Percentiles rank a stretch among this genome's conserved stretches.
These are phyloP conservation scores for Neurospora sp. DNA, from an alignment of 495 filamentous ascomycete genomes.

Conservation along the genomic window DNA sequence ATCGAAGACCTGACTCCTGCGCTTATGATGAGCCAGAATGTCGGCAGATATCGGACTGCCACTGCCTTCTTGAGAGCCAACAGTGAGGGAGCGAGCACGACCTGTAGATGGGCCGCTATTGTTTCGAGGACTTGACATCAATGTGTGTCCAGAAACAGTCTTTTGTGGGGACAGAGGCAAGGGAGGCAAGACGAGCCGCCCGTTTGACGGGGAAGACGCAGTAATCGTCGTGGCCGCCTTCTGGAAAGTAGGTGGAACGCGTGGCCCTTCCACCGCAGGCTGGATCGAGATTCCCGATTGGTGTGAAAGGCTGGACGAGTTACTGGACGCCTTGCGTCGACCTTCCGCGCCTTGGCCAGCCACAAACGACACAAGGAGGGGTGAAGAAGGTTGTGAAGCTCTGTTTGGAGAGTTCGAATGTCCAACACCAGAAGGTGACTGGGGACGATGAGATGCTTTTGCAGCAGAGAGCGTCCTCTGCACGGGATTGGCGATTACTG, in stretches of 20 bases:
- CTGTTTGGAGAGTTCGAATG: constrained; percentile 80
- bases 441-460: constrained; percentile 63
- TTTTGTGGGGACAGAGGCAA: constrained; percentile 43
- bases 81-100: constrained; percentile 79
- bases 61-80: constrained; percentile 89
- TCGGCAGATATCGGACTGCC: constrained; percentile 61
- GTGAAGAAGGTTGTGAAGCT: constrained; percentile 87
- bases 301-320: constrained; percentile 72
- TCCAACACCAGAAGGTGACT: constrained; percentile 70
- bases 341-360: constrained; percentile 47
- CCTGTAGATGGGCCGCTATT: constrained; percentile 32
- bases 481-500: constrained; percentile 64
- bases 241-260: constrained; percentile 48
- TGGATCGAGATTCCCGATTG: constrained; percentile 64
- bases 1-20: constrained; percentile 88
- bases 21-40: constrained; percentile 64
- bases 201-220: constrained; percentile 69
- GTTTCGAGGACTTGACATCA: constrained; percentile 36
- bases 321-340: constrained; percentile 65
- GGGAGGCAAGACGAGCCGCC: constrained; percentile 40
- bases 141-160: constrained; percentile 11
- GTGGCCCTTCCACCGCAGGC: constrained; percentile 65
- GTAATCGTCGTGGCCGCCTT: constrained; percentile 49
- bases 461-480: constrained; percentile 74
- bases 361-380: constrained; percentile 83